Evolutionary conservation across 768 basidiomycete genomes (phyloP), one percentile per base, ranked within the genome.

Genomic region (Heimioporus sp.): DNA sequence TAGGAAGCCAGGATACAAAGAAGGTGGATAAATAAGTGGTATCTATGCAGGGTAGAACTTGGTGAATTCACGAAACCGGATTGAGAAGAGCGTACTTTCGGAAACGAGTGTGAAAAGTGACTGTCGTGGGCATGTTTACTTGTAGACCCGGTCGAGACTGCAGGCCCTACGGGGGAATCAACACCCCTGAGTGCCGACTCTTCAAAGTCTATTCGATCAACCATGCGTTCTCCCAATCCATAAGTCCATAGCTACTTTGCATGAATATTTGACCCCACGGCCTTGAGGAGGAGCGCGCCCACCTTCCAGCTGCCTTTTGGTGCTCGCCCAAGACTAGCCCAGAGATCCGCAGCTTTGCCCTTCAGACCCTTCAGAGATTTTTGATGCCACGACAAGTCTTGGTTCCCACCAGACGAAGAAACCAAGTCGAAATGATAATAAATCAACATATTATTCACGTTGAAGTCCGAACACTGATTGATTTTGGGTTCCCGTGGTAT

Each of bases 191-290:
- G 73, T 9, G 83, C 84, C 34, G 86, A 74, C 65, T 92, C 90
- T 67, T 92, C 90, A 57, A 90, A 91, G 46, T 90, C 90, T 54
- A 90, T 73, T 19, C 79, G 75, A 67, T 90, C 86, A 19, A 85
- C 74, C 2, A 90, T 65, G 19, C 80, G 80, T 71, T 90, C 85
- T 21, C 90, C 90, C 36, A 76, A 70, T 56, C 78, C 69, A 63
- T 82, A 87, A 12, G 80, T 71, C 65, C 76, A 81, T 24, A 80
- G 65, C 89, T 91, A 55, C 17, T 47, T 46, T 47, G 35, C 36
- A 49, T 55, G 43, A 40, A 43, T 51, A 40, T 28, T 57, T 34
- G 9, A 41, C 53, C 47, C 50, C 49, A 35, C 46, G 21, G 17
- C 13, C 12, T 38, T 52, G 13, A 35, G 57, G 36, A 37, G 19